Conservation (phyloP, 2,329 filamentous ascomycete species). For the Dactylonectria macrodidyma region DNA sequence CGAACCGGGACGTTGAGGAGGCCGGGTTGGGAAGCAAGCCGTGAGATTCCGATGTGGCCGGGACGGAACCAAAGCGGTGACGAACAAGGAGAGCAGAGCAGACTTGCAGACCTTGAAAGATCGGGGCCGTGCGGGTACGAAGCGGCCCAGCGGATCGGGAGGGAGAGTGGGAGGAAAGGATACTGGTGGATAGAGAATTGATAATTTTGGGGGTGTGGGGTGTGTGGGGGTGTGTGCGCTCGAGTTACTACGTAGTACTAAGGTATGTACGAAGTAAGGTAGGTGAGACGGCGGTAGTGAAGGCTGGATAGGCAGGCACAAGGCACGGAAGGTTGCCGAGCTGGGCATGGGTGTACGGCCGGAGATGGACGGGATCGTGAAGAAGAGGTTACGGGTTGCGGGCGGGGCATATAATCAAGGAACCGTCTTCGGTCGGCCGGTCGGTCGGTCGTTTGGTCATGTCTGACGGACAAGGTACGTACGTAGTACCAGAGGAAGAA, state of each 20-base stretch:
- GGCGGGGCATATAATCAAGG: constrained; percentile 16
- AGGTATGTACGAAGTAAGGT: constrained; percentile 11
- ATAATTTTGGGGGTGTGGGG: constrained; percentile 13
- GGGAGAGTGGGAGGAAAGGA: not conserved
- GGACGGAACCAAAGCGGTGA: constrained; percentile 41
- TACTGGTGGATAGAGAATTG: not conserved
- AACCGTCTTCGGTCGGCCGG: constrained; percentile 16
- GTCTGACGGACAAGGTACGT: not conserved
- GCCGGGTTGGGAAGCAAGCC: constrained; percentile 16
- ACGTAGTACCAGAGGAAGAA: not conserved
- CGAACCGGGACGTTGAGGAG: constrained; percentile 19
- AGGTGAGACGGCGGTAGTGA: constrained; percentile 33
- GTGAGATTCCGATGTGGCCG: constrained; percentile 26
- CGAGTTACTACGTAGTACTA: not conserved
- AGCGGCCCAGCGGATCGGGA: constrained; percentile 48
- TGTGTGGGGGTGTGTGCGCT: constrained; percentile 2
- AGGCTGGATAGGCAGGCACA: constrained; percentile 25
- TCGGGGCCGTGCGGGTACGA: constrained; percentile 37
- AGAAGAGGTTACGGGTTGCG: constrained; percentile 12
- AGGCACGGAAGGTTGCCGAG: constrained; percentile 47
- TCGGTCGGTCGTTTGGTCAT: constrained; percentile 13
- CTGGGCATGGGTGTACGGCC: constrained; percentile 33
- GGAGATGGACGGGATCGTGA: constrained; percentile 45
- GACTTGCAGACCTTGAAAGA: constrained; percentile 2
- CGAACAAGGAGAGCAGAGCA: constrained; percentile 24